Evolutionary conservation across 2,329 filamentous ascomycete genomes (phyloP).

Genomic region (Cladosporium sp.): DNA sequence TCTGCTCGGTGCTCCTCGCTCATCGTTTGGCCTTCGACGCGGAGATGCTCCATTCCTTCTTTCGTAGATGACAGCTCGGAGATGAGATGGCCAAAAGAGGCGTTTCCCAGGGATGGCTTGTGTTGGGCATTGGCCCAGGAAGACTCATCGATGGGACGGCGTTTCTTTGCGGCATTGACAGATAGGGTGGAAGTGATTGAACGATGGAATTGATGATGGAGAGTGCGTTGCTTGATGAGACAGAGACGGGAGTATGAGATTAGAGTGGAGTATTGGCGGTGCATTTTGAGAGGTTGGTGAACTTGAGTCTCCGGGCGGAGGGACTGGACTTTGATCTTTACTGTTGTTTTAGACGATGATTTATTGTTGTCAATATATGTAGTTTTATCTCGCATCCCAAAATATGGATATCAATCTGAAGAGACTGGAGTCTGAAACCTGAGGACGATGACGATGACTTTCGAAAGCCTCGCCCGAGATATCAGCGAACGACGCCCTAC

Average conservation of each 20-base stretch:
- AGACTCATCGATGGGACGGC: conserved; percentile 21
- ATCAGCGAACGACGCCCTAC: conserved; percentile 10
- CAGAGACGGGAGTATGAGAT: neutral
- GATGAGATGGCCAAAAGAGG: conserved; percentile 32
- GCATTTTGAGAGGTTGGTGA: neutral
- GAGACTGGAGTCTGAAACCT: no score
- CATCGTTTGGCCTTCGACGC: conserved; percentile 30
- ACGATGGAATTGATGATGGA: neutral
- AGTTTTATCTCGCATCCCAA: no score
- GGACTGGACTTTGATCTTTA: no score
- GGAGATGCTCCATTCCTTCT: conserved; percentile 31
- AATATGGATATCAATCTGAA: no score
- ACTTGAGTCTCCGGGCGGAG: no score
- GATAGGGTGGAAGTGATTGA: neutral
- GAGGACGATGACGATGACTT: neutral
- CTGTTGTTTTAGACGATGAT: no score
- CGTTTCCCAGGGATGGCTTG: conserved; percentile 31
- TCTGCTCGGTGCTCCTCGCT: conserved; percentile 30
- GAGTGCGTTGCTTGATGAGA: neutral
- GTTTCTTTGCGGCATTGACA: neutral
- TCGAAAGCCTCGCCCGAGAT: conserved; percentile 1
- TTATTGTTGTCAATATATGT: no score
- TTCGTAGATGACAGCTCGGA: conserved; percentile 33
- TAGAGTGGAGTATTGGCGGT: neutral
- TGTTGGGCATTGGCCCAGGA: conserved; percentile 28